A percentile compares a stretch with the other conserved stretches of the same genome.
Evolutionary conservation across 768 basidiomycete species (phyloP).

Genomic region (Hydnum rufescens): DNA sequence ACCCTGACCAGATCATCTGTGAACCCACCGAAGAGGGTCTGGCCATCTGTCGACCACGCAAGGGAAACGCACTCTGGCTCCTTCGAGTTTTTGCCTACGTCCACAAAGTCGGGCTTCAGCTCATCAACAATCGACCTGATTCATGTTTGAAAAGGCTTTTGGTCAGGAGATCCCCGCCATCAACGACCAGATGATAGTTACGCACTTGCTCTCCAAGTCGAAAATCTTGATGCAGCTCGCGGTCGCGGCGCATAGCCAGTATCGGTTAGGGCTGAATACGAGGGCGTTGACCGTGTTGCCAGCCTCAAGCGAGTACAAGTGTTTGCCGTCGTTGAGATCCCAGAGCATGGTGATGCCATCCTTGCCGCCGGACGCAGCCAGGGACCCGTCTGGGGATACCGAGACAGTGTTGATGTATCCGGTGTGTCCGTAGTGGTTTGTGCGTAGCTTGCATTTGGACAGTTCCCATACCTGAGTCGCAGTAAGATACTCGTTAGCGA

Average conservation of each 20-base stretch:
- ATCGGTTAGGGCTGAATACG: constrained; percentile 98
- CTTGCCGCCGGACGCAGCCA: constrained; percentile 97
- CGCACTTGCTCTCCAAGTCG: constrained; percentile 96
- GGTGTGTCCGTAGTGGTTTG: constrained; percentile 99
- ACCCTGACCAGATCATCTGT: constrained; percentile 86
- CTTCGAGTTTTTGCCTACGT: constrained; percentile 46
- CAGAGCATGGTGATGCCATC: constrained; percentile 99
- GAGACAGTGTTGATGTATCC: constrained; percentile 98
- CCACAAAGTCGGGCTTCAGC: constrained; percentile 86
- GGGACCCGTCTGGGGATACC: constrained; percentile 95
- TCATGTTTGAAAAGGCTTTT: not conserved
- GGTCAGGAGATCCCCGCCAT: not conserved
- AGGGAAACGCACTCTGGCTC: constrained; percentile 76
- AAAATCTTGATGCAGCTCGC: constrained; percentile 97
- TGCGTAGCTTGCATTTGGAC: constrained; percentile 98
- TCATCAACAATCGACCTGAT: constrained; percentile 90
- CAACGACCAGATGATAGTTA: constrained; percentile 12
- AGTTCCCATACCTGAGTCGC: constrained; percentile 85
- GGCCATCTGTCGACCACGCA: constrained; percentile 96
- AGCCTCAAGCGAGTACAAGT: constrained; percentile 98
- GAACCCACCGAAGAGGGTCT: constrained; percentile 93
- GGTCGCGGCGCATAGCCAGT: constrained; percentile 99
- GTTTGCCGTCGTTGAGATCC: constrained; percentile 99
- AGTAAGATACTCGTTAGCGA: not conserved
- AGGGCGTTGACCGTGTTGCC: constrained; percentile 97